Evolutionary conservation across 2,329 filamentous ascomycete genomes (phyloP), one percentile per base, ranked within the genome.

Genomic region (Beauveria caledonica): DNA sequence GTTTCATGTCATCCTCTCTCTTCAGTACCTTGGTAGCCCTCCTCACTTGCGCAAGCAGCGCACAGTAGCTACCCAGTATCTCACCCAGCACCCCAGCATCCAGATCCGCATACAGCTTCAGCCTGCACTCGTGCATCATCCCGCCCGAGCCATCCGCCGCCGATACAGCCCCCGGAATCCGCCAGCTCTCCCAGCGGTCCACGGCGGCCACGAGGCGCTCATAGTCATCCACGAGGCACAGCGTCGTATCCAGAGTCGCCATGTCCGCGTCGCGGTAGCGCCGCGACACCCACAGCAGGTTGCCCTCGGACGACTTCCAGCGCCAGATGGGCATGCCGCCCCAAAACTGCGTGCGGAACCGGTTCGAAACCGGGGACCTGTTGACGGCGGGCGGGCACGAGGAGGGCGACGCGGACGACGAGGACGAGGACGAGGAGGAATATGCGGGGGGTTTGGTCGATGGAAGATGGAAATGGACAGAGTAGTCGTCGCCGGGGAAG

Each of bases 341-440:
- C 50, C 51, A 60, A 42, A 60, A 60, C 42, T 54, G 49, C 27
- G 58, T 60, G 40, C 58, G 58, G 42, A 60, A 60, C 33, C 58
- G 58, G 29, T 54, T 53, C 23, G 58, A 13, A 5, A 53, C 42
- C 6, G 44, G n/a, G 17, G 58, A 60, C 7, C 6, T 21, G 50
- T 60, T 54, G 58, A 60, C 39, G n/a, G 40, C 8, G 21, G 56
- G 56, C 46, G 44, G 29, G 25, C 25, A 21, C 15, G 56, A 11
- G 5, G 48, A 52, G 5, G 48, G 45, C 5, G 57, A 54, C 1
- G 50, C 6, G 6, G 58, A 46, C 9, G 29, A 33, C 29, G 56
- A 36, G 2, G 57, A 51, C 8, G 56, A 51, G 1, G 57, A 54
- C 1, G 49, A 10, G 6, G 58, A 46, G 2, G 49, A 25, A 33